Percentiles rank a stretch among this genome's conserved stretches.
Conservation (phyloP, 1,139 yeast genomes). For the Meyerozyma elateridarum region DNA sequence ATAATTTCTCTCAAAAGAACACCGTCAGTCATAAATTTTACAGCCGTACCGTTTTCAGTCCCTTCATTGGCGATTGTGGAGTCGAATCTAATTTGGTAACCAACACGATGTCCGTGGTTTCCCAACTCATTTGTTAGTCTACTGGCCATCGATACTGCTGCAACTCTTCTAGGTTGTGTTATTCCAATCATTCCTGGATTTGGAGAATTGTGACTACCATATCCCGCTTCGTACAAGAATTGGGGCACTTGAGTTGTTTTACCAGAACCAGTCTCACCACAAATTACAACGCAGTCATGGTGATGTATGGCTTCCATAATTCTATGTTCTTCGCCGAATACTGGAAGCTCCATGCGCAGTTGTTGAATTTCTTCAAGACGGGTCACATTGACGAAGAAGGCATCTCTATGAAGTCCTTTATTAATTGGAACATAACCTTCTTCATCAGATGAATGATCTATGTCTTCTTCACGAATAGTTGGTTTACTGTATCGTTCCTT, state of each 20-base stretch:
- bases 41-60: slow-evolving; percentile 51
- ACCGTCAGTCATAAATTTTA: slow-evolving; percentile 99
- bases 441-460: slow-evolving; percentile 55
- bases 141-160: slow-evolving; percentile 95
- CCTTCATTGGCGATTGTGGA: slow-evolving; percentile 58
- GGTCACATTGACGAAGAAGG: slow-evolving; percentile 63
- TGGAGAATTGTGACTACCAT: slow-evolving; percentile 65
- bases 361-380: slow-evolving; percentile 64
- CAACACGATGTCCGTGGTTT: slow-evolving; percentile 70
- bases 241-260: slow-evolving; percentile 78
- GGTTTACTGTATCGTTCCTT: slow-evolving; percentile 38
- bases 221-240: slow-evolving; percentile 82
- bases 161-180: slow-evolving; percentile 97
- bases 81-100: slow-evolving; percentile 90
- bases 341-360: slow-evolving; percentile 73
- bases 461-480: slow-evolving; percentile 55
- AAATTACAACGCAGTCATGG: slow-evolving; percentile 83
- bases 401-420: slow-evolving; percentile 50
- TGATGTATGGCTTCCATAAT: slow-evolving; percentile 96
- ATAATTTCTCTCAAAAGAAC: slow-evolving; percentile 89
- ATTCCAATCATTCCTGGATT: slow-evolving; percentile 82
- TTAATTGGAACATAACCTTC: slow-evolving; percentile 56
- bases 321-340: slow-evolving; percentile 82
- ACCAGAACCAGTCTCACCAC: slow-evolving; percentile 93
- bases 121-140: slow-evolving; percentile 86